Conservation (phyloP, 208 protist species). For the Trypanosoma mega region DNA sequence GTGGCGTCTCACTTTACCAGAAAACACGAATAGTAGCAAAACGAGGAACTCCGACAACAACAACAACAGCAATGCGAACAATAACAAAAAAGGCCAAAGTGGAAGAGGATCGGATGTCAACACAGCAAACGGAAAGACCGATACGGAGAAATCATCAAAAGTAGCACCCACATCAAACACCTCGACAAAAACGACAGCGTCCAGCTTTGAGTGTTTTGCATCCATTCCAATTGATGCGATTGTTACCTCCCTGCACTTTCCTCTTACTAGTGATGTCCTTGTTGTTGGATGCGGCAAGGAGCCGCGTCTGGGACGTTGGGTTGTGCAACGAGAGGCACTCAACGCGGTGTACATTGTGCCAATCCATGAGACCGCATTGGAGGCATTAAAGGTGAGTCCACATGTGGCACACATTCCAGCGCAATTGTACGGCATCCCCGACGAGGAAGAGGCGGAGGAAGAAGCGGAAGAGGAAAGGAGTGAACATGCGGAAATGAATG, state of each 20-base stretch:
- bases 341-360: conserved; percentile 82
- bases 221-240: conserved; percentile 71
- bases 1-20: conserved; percentile 56
- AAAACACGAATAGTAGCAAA: too few species aligned
- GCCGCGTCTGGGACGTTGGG: conserved; percentile 81
- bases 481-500: neutral
- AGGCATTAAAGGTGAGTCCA: conserved; percentile 23
- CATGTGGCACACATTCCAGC: conserved; percentile 78
- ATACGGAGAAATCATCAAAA: too few species aligned
- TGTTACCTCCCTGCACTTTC: conserved; percentile 75
- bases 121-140: too few species aligned
- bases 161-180: neutral
- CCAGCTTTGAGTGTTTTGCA: conserved; percentile 48
- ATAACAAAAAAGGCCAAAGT: too few species aligned
- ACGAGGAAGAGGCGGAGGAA: conserved; percentile 31
- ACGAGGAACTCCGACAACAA: too few species aligned
- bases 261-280: conserved; percentile 45
- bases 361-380: conserved; percentile 39
- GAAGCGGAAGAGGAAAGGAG: conserved; percentile 19
- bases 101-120: too few species aligned
- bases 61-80: too few species aligned
- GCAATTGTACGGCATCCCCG: conserved; percentile 58
- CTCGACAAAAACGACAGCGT: conserved; percentile 9
- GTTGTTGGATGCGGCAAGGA: conserved; percentile 74
- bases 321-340: conserved; percentile 62